Percentiles rank a stretch among this genome's conserved stretches.
Conservation (phyloP, 306 rosid genomes). For the Cucurbita moschata region DNA sequence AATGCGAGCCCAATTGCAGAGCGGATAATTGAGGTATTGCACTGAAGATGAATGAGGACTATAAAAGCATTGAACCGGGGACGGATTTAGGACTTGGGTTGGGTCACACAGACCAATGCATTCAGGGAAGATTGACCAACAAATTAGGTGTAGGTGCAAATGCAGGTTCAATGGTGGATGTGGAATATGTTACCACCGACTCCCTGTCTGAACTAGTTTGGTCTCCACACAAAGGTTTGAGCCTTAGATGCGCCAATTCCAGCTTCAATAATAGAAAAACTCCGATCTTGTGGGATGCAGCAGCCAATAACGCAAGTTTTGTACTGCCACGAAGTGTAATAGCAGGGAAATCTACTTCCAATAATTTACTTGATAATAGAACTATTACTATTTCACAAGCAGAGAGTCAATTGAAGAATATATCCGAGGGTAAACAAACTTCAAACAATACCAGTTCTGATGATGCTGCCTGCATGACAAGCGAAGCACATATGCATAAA, state of each 20-base stretch:
- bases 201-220: constrained; percentile 86
- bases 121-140: constrained; percentile 20
- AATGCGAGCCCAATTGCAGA: constrained; percentile 30
- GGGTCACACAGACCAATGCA: constrained; percentile 24
- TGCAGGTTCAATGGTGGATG: constrained; percentile 52
- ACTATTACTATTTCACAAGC: constrained; percentile 14
- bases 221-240: constrained; percentile 63
- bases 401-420: constrained; percentile 14
- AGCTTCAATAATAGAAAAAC: constrained; percentile 25
- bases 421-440: constrained; percentile 15
- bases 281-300: constrained; percentile 26
- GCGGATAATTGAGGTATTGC: constrained; percentile 14
- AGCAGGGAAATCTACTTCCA: constrained; percentile 16
- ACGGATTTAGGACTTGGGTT: constrained; percentile 35
- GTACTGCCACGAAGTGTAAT: constrained; percentile 22
- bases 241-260: constrained; percentile 42
- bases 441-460: constrained; percentile 9
- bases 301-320: constrained; percentile 46
- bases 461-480: constrained; percentile 17
- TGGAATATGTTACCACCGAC: constrained; percentile 28
- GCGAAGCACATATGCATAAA: not conserved
- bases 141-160: constrained; percentile 93
- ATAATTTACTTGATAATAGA: constrained; percentile 21
- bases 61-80: constrained; percentile 33
- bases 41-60: constrained; percentile 37